A percentile compares a stretch with the other conserved stretches of the same genome.
These are phyloP conservation scores for Leptosphaerulina australis DNA, from an alignment of 2,329 filamentous ascomycete species.

Conservation along the genomic window DNA sequence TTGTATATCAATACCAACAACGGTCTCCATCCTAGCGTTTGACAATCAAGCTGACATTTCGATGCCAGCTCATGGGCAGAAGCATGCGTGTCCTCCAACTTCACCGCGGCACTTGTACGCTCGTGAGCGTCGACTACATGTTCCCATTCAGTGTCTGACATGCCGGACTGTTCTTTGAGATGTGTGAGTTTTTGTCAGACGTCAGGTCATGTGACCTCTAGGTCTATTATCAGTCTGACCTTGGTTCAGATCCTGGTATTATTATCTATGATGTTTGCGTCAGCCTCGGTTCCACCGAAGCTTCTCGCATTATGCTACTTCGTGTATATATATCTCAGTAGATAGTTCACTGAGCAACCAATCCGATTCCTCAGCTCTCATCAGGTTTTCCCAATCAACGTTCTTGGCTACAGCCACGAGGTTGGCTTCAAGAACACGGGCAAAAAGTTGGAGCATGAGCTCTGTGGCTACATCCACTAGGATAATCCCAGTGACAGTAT, in stretches of 20 bases:
- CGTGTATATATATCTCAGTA: no score
- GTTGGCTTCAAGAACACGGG: slow-evolving; percentile 5
- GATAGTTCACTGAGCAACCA: no score
- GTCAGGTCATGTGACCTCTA: no score
- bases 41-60: slow-evolving; percentile 6
- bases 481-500: not conserved
- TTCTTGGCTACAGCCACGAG: slow-evolving; percentile 4
- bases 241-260: no score
- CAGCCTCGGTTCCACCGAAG: no score
- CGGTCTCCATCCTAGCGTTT: slow-evolving; percentile 3
- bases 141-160: slow-evolving; percentile 13
- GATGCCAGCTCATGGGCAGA: slow-evolving; percentile 10
- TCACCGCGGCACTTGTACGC: not conserved
- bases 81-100: slow-evolving; percentile 11
- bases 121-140: slow-evolving; percentile 1
- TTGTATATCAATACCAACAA: slow-evolving; percentile 13
- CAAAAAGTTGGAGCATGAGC: slow-evolving; percentile 17
- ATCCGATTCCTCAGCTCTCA: no score
- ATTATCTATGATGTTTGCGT: no score
- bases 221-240: no score
- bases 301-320: no score
- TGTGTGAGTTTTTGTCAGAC: slow-evolving; percentile 14
- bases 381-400: slow-evolving; percentile 16
- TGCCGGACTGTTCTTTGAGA: slow-evolving; percentile 8
- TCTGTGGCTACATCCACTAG: slow-evolving; percentile 17